Conservation (phyloP, 192 early-diverging fungal species). For the Linnemannia exigua region DNA sequence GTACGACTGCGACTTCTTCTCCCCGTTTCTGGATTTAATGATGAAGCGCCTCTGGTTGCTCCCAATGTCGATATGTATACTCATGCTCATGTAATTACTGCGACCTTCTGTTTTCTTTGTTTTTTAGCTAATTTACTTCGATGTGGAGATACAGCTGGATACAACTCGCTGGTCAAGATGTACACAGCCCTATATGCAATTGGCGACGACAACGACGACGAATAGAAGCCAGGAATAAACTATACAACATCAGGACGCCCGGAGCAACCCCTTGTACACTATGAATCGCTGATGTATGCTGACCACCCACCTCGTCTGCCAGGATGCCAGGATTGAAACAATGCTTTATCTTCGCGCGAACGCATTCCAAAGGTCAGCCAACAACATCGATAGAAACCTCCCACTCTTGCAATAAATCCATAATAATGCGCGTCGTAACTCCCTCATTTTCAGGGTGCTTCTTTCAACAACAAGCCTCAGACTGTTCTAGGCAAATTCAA, state of each 20-base stretch:
- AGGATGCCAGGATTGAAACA: background rate
- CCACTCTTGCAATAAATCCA: background rate
- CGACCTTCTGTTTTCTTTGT: conserved; percentile 13
- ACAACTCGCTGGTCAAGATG: conserved; percentile 89
- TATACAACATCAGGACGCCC: background rate
- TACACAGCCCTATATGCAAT: conserved; percentile 84
- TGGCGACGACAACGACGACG: conserved; percentile 20
- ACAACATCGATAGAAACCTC: background rate
- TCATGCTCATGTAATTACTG: no score
- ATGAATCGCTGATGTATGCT: background rate
- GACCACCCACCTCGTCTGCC: no score
- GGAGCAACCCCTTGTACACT: conserved; percentile 9
- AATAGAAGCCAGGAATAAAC: background rate
- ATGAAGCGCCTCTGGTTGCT: no score
- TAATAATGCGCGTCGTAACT: background rate
- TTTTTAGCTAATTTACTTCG: conserved; percentile 85
- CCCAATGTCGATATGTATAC: no score
- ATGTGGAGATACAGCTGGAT: conserved; percentile 88
- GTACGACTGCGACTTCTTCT: no score
- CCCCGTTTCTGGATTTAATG: no score
- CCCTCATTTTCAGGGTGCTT: background rate
- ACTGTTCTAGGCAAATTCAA: background rate
- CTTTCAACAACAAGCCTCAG: background rate
- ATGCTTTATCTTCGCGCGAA: background rate
- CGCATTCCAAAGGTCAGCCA: background rate